Percentiles rank a stretch among this genome's conserved stretches.
These are phyloP conservation scores for Chalciporus chontae DNA, from an alignment of 768 basidiomycete genomes.

Conservation along the genomic window DNA sequence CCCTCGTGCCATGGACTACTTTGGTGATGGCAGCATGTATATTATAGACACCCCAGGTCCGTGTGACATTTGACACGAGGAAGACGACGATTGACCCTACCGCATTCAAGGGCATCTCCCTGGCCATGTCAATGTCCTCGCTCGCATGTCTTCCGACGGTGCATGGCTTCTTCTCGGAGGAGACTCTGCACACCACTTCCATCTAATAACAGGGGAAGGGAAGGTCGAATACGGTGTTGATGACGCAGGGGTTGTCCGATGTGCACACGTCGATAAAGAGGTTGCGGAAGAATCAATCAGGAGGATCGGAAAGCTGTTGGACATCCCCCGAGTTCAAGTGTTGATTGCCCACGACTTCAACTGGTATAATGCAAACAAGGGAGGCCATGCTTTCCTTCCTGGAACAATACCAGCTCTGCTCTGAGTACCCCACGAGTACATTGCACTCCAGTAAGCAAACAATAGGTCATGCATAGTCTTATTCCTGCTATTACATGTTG, in stretches of 20 bases:
- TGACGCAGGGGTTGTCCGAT: constrained; percentile 25
- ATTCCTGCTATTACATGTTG: too few relatives aligned
- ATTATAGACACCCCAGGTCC: constrained; percentile 47
- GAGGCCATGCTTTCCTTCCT: constrained; percentile 32
- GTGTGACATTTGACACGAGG: too few relatives aligned
- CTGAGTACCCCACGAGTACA: too few relatives aligned
- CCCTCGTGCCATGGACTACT: constrained; percentile 46
- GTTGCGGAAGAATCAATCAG: constrained; percentile 39
- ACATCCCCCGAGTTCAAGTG: constrained; percentile 40
- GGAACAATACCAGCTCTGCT: constrained; percentile 1
- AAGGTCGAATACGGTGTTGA: constrained; percentile 29
- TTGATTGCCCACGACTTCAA: constrained; percentile 48
- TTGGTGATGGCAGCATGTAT: constrained; percentile 53
- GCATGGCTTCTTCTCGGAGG: constrained; percentile 53
- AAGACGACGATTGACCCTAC: too few relatives aligned
- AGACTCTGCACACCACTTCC: constrained; percentile 52
- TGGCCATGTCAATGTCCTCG: constrained; percentile 52
- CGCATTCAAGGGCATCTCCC: constrained; percentile 34
- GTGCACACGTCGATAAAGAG: constrained; percentile 41
- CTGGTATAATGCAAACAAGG: constrained; percentile 47
- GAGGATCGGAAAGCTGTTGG: constrained; percentile 36
- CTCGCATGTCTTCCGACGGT: constrained; percentile 49
- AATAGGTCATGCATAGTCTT: too few relatives aligned
- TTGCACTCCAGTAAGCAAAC: too few relatives aligned
- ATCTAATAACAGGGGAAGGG: constrained; percentile 41